Base-by-base conservation (phyloP, 2,329 filamentous ascomycete species). In the Coniochaeta sp. region DNA sequence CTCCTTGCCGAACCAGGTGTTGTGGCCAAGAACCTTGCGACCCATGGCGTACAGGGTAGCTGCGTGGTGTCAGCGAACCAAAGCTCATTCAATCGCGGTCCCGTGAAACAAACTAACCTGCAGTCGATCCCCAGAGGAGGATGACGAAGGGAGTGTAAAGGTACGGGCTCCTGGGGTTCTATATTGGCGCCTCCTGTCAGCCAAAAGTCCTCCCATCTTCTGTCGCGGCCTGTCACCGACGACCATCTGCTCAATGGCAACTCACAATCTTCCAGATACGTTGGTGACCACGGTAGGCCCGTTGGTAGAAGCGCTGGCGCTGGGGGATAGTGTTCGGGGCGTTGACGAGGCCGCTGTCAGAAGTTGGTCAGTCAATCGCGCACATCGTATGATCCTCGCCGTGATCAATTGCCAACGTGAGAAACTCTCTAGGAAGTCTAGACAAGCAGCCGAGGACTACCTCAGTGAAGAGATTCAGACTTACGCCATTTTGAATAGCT, bases 181-280 rank as follows among this genome's bases (percentile, higher is more conserved):
- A 71, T 64, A 71, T 64, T 57, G 68, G 65, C 67, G 67, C 64
- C 28, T 30, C 34, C 58, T 40, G 62, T 72, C 60, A 73, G 64
- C 61, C 34, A 44, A 58, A 52, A 30, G 24, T 30, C 47, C 24
- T n/a, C 17, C 42, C 26, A 5, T 9, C 22, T 30, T 17, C 26
- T 22, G 54, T 40, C 54, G 38, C 47, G 47, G 5, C 30, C 47
- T 24, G n/a, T 16, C 47, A 14, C 24, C 47, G 17, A 17, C 22
- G 47, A 17, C 47, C 2, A 14, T 30, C 26, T 24, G 14, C 22
- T 52, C 47, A 5, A 28, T 17, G 8, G 47, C 30, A 44, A 81
- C 88, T 74, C 82, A 93, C 89, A 77, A 92, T 91, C 76, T 84
- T 80, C 89, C 90, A 93, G 73, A 90, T 76, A 70, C 90, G 86